Base-by-base conservation (phyloP, 2,329 filamentous ascomycete genomes). In the Westerdykella sp. region DNA sequence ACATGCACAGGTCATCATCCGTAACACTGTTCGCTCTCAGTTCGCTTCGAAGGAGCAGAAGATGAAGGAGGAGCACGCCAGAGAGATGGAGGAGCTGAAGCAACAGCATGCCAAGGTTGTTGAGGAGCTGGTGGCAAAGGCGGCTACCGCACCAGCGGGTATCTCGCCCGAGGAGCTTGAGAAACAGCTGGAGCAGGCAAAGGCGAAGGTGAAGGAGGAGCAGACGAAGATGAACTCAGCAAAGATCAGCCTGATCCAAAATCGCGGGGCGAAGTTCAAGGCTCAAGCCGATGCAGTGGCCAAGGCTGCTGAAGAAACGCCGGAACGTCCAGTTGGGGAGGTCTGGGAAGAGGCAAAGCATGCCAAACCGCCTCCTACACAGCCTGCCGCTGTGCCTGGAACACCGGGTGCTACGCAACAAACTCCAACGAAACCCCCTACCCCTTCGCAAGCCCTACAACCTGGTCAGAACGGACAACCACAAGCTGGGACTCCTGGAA, bases 301-400 rank as follows among this genome's bases (percentile, higher is more conserved):
- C 58, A 85, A 81, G 37, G 90, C 91, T 11, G 88, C 85, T 0
- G 77, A 76, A n/a, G 85, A 95, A 38, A 96, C 90, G 1, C 91
- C 91, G 0, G 76, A 91, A 56, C 83, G 81, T 61, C 80, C 89
- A 0, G 88, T 97, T 4, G 79, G 73, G 9, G 89, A 96, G 66
- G 90, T 96, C 0, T 96, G 87, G 86, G 81, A 84, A 50, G 71
- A 86, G 42, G 89, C 85, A 0, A 90, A 91, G 67, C 73, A 69
- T 41, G 77, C 80, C 10, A 84, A 80, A 61, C 63, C 73, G 35
- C 44, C 60, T 34, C 56, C 51, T 13, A 15, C 37, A 10, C 48
- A 53, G 31, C 15, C 45, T 35, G 44, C 42, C 30, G 16, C 50
- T 28, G 40, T 40, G 1, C 31, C 50, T 31, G 38, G 38, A 14